Evolutionary conservation across 2,329 filamentous ascomycete species (phyloP), one percentile per base, ranked within the genome.

Genomic region (Pseudogymnoascus verrucosus): DNA sequence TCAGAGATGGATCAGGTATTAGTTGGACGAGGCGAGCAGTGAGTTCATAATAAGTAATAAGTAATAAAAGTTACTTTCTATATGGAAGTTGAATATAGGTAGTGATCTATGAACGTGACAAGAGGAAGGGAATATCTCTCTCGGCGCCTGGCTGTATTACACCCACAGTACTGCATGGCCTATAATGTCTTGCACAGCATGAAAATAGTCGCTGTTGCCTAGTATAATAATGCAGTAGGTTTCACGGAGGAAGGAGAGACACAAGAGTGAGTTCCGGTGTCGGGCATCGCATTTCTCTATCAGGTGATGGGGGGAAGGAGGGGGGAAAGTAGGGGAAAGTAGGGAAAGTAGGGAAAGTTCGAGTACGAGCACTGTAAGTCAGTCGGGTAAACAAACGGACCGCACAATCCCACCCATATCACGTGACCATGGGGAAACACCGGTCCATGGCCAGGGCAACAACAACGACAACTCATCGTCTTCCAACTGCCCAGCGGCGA

Each of bases 401-500:
- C 44, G 44, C 3, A 54, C 4, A 54, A 54, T 8, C 7, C 10
- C 5, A 5, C 19, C 10, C 5, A 5, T 44, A n/a, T 28, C 44
- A 54, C 44, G 23, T 54, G 44, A 54, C 6, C 4, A 16, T 28
- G 23, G 23, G 6, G 23, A 54, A 54, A 54, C 44, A 54, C 23
- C 44, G 8, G 23, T 11, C 44, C 44, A 28, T 5, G n/a, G 44
- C 23, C 44, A 54, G 44, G 23, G 23, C 44, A 54, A 28, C 44
- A 7, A 31, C 44, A 31, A 54, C 44, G 44, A 54, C 44, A 54
- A 54, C 44, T 54, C 44, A 54, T 54, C 44, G 44, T 54, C 44
- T 54, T 54, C 44, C 44, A 54, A 54, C 23, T n/a, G 26, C 23
- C 23, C 44, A 31, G 31, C 44, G n/a, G 44, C 44, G 26, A 8